Evolutionary conservation across 2,329 filamentous ascomycete genomes (phyloP).

Genomic region (Chaetomium olivaceum): DNA sequence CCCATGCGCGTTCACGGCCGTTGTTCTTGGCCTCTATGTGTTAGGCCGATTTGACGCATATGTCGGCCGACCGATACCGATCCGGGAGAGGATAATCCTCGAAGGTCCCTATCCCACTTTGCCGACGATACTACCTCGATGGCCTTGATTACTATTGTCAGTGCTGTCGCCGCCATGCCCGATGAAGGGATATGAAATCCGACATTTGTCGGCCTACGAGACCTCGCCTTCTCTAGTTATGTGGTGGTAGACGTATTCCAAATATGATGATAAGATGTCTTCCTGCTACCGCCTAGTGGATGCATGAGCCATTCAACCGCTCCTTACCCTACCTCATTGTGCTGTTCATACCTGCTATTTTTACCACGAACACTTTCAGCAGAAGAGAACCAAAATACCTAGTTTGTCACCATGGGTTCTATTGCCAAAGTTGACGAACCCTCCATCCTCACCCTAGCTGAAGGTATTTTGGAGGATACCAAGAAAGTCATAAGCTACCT

Average conservation of each 20-base stretch:
- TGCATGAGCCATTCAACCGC: neutral
- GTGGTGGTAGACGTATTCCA: neutral
- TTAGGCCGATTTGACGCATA: neutral
- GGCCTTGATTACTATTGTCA: neutral
- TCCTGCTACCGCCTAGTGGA: neutral
- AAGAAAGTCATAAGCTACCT: neutral
- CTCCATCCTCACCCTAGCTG: neutral
- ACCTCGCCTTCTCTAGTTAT: neutral
- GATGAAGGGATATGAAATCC: neutral
- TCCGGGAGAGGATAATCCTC: neutral
- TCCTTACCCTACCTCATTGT: neutral
- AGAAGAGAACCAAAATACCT: neutral
- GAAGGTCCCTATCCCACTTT: neutral
- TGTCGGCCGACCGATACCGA: neutral
- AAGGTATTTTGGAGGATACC: neutral
- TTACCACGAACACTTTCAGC: neutral
- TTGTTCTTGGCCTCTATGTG: neutral
- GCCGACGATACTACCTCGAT: neutral
- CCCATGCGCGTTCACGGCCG: neutral
- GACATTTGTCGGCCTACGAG: neutral
- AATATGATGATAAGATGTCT: neutral
- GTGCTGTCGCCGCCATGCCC: neutral
- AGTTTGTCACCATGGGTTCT: neutral
- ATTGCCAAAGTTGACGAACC: neutral
- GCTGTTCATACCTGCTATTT: neutral